These are phyloP conservation scores for Pythium rhizo-oryzae DNA, from an alignment of 352 stramenopile genomes.

Conservation along the genomic window DNA sequence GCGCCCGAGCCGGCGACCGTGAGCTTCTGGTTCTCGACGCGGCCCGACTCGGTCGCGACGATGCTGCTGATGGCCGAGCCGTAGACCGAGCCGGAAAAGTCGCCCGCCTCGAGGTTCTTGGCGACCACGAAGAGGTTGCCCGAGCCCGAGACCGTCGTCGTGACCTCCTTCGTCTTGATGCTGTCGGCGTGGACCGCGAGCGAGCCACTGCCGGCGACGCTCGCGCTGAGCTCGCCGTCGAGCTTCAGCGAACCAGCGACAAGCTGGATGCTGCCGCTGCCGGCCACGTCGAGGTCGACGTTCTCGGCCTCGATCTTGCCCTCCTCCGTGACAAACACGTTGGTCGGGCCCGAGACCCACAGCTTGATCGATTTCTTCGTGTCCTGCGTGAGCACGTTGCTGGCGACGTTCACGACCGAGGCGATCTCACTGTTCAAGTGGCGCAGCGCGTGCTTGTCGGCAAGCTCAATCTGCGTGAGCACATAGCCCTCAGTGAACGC, in stretches of 20 bases:
- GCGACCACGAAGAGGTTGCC: slow-evolving; percentile 40
- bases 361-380: slow-evolving; percentile 48
- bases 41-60: slow-evolving; percentile 34
- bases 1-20: slow-evolving; percentile 51
- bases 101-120: slow-evolving; percentile 34
- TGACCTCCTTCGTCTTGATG: slow-evolving; percentile 28
- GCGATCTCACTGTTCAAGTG: slow-evolving; percentile 42
- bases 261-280: slow-evolving; percentile 38
- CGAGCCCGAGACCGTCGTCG: slow-evolving; percentile 19
- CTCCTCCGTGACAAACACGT: slow-evolving; percentile 45
- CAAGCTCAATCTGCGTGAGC: slow-evolving; percentile 57
- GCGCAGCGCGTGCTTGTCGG: slow-evolving; percentile 46
- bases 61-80: slow-evolving; percentile 51
- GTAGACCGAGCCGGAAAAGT: slow-evolving; percentile 49
- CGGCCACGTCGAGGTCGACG: slow-evolving; percentile 46
- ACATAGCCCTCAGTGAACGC: slow-evolving; percentile 49
- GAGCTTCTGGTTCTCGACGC: slow-evolving; percentile 47
- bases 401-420: slow-evolving; percentile 45
- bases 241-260: slow-evolving; percentile 33
- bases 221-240: slow-evolving; percentile 16
- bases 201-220: slow-evolving; percentile 18
- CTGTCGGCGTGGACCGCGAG: slow-evolving; percentile 23
- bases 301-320: slow-evolving; percentile 38
- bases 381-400: slow-evolving; percentile 42
- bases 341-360: slow-evolving; percentile 36